Conservation (phyloP, 805 yeast species). For the Starmera quercuum region DNA sequence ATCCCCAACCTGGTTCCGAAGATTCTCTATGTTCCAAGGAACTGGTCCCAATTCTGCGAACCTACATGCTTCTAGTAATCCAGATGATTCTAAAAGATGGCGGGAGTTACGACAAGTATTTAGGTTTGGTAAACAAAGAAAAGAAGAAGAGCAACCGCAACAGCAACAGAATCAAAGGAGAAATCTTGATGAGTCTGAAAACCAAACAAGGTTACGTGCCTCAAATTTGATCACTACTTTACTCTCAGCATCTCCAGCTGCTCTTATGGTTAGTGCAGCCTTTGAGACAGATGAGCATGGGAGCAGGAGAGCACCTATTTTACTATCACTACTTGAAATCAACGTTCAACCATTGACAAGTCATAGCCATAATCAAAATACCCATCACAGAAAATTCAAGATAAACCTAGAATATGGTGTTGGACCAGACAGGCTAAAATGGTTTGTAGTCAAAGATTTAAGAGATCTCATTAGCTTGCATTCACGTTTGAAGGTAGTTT, state of each 20-base stretch:
- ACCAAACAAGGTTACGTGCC: constrained; percentile 23
- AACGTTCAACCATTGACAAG: constrained; percentile 44
- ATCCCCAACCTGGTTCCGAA: constrained; percentile 1
- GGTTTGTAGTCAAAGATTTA: constrained; percentile 71
- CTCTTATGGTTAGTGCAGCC: constrained; percentile 65
- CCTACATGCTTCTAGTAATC: neutral
- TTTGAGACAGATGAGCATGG: constrained; percentile 73
- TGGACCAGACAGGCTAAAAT: constrained; percentile 66
- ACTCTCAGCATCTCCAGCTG: constrained; percentile 64
- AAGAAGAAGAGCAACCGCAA: constrained; percentile 1
- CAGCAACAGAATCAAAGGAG: neutral
- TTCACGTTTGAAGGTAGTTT: constrained; percentile 50
- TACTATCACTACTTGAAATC: constrained; percentile 66
- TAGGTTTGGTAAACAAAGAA: constrained; percentile 13
- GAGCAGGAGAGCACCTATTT: constrained; percentile 71
- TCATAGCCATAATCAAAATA: constrained; percentile 20
- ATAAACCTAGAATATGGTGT: constrained; percentile 88
- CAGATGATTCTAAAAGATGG: constrained; percentile 12
- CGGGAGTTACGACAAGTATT: constrained; percentile 20
- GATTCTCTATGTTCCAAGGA: neutral
- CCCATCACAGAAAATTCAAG: constrained; percentile 36
- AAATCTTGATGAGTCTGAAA: constrained; percentile 13
- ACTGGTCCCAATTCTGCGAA: neutral
- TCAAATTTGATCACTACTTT: constrained; percentile 45
- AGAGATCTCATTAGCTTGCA: constrained; percentile 70